Base-by-base conservation (phyloP, 345 rosid species). In the Viola odorata region DNA sequence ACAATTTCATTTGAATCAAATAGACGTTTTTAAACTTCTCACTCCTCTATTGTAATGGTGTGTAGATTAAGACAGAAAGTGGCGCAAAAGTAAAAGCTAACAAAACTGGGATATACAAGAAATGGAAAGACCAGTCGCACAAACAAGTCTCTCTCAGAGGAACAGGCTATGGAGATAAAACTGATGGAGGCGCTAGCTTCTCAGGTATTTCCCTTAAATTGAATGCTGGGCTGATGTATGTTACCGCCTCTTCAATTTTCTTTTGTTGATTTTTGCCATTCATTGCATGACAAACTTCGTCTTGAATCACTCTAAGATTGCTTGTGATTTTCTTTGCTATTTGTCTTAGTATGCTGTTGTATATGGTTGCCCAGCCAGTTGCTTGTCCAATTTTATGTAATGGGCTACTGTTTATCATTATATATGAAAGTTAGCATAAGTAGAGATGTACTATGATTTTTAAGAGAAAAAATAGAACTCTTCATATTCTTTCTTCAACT, bases 41-140 rank as follows among this genome's bases (percentile, higher is more conserved):
- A 42, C 11, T 37, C 13, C 5, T 32, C 58, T 45, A 59, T 58
- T 48, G 23, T 49, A 17, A 40, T 58, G 64, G 51, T 58, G 37
- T 62, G 44, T 57, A 94, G 99, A 69, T 94, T 58, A 94, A 83
- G 75, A 90, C 96, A 40, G 95, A 94, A 84, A 73, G 95, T 80
- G 99, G 99, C 52, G 87, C 89, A 5, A 88, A 83, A 73, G 85
- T 85, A 45, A 90, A 69, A 58, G 77, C 87, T 64, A 73, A 50
- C 49, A 90, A 79, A 69, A 84, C 89, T 41, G 99, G 96, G 53
- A 83, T 90, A 69, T 94, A 94, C 86, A 85, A 94, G 79, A 94
- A 72, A 74, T 94, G 99, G 97, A 81, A 88, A 72, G 89, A 84
- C 37, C 75, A 49, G 55, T 76, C 92, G 16, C 99, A 94, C 72